Evolutionary conservation across 2,329 filamentous ascomycete species (phyloP).

Genomic region (Raffaelea ambrosiae): DNA sequence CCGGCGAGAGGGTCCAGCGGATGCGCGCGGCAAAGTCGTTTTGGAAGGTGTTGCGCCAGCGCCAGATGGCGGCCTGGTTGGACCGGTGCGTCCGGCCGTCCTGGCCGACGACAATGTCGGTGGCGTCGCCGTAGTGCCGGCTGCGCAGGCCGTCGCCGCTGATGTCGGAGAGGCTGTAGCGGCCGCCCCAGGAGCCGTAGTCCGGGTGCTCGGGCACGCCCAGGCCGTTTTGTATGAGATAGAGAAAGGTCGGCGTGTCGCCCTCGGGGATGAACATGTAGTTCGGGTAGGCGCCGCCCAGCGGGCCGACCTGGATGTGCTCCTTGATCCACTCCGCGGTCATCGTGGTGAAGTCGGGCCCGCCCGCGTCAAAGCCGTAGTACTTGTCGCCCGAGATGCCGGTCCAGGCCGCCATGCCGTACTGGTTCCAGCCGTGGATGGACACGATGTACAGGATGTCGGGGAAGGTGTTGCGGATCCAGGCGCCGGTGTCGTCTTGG

Average conservation of each 20-base stretch:
- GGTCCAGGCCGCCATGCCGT: slow-evolving; percentile 44
- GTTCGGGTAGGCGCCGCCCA: slow-evolving; percentile 36
- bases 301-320: slow-evolving; percentile 39
- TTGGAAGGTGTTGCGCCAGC: slow-evolving; percentile 31
- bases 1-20: slow-evolving; percentile 23
- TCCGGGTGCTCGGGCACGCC: slow-evolving; percentile 35
- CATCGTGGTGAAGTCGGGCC: slow-evolving; percentile 36
- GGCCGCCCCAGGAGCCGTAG: slow-evolving; percentile 40
- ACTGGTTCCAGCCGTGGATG: slow-evolving; percentile 47
- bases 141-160: slow-evolving; percentile 21
- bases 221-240: slow-evolving; percentile 38
- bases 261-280: slow-evolving; percentile 43
- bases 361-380: slow-evolving; percentile 30
- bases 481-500: slow-evolving; percentile 48
- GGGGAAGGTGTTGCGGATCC: slow-evolving; percentile 45
- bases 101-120: slow-evolving; percentile 19
- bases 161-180: slow-evolving; percentile 25
- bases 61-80: slow-evolving; percentile 30
- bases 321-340: slow-evolving; percentile 42
- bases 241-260: slow-evolving; percentile 42
- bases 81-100: slow-evolving; percentile 18
- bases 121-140: slow-evolving; percentile 20
- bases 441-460: slow-evolving; percentile 47
- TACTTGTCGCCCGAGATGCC: slow-evolving; percentile 30
- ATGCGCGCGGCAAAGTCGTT: slow-evolving; percentile 33